Conservation (phyloP, 495 filamentous ascomycete genomes). For the Penicillium canariense region DNA sequence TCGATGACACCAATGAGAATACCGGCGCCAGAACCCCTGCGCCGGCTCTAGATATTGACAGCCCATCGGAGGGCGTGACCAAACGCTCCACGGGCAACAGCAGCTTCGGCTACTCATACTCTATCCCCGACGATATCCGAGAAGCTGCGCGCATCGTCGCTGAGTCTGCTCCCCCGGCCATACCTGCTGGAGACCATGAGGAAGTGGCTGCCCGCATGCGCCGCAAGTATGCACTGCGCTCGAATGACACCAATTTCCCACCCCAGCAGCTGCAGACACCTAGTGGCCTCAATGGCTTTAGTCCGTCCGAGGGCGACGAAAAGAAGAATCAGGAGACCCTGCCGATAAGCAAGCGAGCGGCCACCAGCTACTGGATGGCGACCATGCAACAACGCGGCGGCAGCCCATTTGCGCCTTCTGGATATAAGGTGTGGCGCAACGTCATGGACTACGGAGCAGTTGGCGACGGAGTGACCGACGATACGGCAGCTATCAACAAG, state of each 20-base stretch:
- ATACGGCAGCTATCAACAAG: conserved; percentile 53
- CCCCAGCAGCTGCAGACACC: too few relatives aligned
- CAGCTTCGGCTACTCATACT: too few relatives aligned
- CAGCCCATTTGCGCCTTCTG: not conserved
- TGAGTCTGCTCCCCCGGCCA: too few relatives aligned
- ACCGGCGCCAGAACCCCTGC: not conserved
- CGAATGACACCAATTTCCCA: too few relatives aligned
- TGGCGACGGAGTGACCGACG: conserved; percentile 51
- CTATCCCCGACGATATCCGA: too few relatives aligned
- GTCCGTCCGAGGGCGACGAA: not conserved
- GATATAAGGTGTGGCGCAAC: conserved; percentile 17
- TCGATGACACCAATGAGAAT: not conserved
- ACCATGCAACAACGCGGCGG: not conserved
- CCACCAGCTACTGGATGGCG: not conserved
- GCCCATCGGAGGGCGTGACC: not conserved
- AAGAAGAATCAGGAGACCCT: not conserved
- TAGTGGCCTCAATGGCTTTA: too few relatives aligned
- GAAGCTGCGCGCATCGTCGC: too few relatives aligned
- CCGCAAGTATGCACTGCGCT: too few relatives aligned
- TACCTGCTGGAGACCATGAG: too few relatives aligned
- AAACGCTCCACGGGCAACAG: too few relatives aligned
- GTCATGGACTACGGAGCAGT: conserved; percentile 45
- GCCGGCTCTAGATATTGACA: not conserved
- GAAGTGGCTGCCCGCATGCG: too few relatives aligned
- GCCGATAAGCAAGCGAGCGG: not conserved